Percentiles rank a stretch among this genome's conserved stretches.
Conservation (phyloP, 257 asterid genomes). For the Solanum etuberosum region DNA sequence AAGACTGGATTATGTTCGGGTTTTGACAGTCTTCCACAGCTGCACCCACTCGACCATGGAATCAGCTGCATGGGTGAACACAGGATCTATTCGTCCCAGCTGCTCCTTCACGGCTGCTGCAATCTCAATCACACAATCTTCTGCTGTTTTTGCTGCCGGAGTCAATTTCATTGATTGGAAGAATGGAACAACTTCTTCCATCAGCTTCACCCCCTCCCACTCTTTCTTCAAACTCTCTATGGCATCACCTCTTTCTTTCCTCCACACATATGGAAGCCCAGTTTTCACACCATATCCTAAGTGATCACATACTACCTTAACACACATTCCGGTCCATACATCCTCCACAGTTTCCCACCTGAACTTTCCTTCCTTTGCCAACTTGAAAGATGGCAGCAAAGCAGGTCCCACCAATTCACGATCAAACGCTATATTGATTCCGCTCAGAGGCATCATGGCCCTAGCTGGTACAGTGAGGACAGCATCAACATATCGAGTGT, state of each 20-base stretch:
- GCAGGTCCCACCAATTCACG: conserved; percentile 78
- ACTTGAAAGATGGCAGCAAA: conserved; percentile 61
- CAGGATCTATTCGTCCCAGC: conserved; percentile 37
- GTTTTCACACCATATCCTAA: conserved; percentile 69
- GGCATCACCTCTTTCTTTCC: conserved; percentile 69
- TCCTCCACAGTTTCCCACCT: conserved; percentile 96
- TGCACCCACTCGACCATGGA: conserved; percentile 72
- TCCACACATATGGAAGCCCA: conserved; percentile 89
- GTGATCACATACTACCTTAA: conserved; percentile 78
- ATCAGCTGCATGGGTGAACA: conserved; percentile 63
- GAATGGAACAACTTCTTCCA: conserved; percentile 90
- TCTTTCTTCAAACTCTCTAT: conserved; percentile 85
- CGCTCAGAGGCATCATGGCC: conserved; percentile 75
- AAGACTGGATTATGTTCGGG: conserved; percentile 3
- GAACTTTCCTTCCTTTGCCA: conserved; percentile 66
- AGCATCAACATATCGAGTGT: conserved; percentile 67
- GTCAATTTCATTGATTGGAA: conserved; percentile 62
- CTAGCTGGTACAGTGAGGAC: conserved; percentile 70
- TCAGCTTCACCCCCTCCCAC: conserved; percentile 95
- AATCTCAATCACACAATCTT: conserved; percentile 74
- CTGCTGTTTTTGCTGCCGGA: conserved; percentile 40
- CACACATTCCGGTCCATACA: conserved; percentile 88
- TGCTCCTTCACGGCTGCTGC: conserved; percentile 57
- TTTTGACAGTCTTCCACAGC: conserved; percentile 57
- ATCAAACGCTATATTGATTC: conserved; percentile 65